phyloP scores from a whole-genome alignment of 139 green algal genomes.

The Closterium sp. region DNA sequence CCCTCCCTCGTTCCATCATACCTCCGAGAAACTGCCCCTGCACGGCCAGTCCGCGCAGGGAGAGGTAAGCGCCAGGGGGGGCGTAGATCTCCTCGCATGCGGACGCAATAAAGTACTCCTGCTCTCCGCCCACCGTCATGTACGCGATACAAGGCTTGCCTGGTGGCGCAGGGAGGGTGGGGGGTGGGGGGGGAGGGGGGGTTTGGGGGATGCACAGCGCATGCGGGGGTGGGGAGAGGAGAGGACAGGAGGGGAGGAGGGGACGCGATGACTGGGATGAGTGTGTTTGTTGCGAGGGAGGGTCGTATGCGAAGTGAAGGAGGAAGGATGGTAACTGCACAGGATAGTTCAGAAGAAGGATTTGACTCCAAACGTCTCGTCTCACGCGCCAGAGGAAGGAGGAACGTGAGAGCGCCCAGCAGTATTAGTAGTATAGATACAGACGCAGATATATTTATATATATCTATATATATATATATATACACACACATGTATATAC shows the following conservation, averaged over 20 bases:
- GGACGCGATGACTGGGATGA: too few relatives aligned
- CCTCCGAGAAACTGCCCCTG: slow-evolving; percentile 56
- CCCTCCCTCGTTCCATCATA: not conserved
- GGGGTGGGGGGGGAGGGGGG: too few relatives aligned
- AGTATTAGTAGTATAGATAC: too few relatives aligned
- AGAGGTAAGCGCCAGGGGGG: slow-evolving; percentile 75
- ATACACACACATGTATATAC: not conserved
- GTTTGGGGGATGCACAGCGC: too few relatives aligned
- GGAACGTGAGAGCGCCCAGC: too few relatives aligned
- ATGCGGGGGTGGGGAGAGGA: not conserved
- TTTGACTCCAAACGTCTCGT: too few relatives aligned
- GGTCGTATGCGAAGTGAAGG: not conserved
- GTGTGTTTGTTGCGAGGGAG: too few relatives aligned
- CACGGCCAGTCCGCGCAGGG: slow-evolving; percentile 77
- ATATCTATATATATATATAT: too few relatives aligned
- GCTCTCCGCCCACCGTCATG: slow-evolving; percentile 76
- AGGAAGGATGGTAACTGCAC: not conserved
- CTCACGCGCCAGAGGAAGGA: too few relatives aligned
- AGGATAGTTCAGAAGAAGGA: too few relatives aligned
- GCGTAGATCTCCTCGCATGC: slow-evolving; percentile 83
- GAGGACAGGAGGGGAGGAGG: not conserved
- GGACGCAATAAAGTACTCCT: slow-evolving; percentile 91
- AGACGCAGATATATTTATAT: not conserved
- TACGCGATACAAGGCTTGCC: slow-evolving; percentile 88
- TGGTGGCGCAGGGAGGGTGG: not conserved